These are phyloP conservation scores for Ogataea paraovalis DNA, from an alignment of 805 yeast genomes.

Conservation along the genomic window DNA sequence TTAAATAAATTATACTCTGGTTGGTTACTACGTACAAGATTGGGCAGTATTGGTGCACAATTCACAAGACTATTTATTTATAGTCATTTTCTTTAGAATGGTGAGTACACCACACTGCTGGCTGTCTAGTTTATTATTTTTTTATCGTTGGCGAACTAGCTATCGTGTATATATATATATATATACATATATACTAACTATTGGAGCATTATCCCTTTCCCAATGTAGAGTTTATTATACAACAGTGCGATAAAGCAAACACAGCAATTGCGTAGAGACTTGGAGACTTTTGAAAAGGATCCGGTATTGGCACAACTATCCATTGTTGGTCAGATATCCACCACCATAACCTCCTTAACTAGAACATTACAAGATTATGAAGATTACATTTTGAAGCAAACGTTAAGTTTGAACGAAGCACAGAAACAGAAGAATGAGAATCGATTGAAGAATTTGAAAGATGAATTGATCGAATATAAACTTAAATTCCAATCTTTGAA, in stretches of 20 bases:
- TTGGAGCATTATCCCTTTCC: too few species aligned
- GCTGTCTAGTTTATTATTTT: too few species aligned
- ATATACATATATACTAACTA: too few species aligned
- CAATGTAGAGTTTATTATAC: slow-evolving; percentile 82
- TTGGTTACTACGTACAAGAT: too few species aligned
- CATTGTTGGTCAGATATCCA: slow-evolving; percentile 58
- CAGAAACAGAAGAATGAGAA: slow-evolving; percentile 54
- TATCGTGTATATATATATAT: too few species aligned
- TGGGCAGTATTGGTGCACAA: too few species aligned
- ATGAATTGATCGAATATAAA: slow-evolving; percentile 42
- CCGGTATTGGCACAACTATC: slow-evolving; percentile 70
- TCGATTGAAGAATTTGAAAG: slow-evolving; percentile 56
- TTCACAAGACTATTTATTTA: too few species aligned
- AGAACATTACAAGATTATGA: slow-evolving; percentile 59
- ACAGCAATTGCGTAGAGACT: slow-evolving; percentile 64
- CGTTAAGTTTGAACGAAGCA: slow-evolving; percentile 41
- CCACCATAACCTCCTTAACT: slow-evolving; percentile 68
- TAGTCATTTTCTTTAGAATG: too few species aligned
- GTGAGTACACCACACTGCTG: too few species aligned
- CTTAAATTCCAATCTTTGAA: slow-evolving; percentile 52
- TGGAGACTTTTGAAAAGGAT: slow-evolving; percentile 60
- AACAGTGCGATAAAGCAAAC: slow-evolving; percentile 89
- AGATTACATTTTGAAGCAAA: slow-evolving; percentile 49
- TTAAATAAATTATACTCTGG: too few species aligned
- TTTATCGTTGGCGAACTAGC: too few species aligned